Evolutionary conservation across 2,329 filamentous ascomycete species (phyloP).

Genomic region (Aurifilum marmelostoma): DNA sequence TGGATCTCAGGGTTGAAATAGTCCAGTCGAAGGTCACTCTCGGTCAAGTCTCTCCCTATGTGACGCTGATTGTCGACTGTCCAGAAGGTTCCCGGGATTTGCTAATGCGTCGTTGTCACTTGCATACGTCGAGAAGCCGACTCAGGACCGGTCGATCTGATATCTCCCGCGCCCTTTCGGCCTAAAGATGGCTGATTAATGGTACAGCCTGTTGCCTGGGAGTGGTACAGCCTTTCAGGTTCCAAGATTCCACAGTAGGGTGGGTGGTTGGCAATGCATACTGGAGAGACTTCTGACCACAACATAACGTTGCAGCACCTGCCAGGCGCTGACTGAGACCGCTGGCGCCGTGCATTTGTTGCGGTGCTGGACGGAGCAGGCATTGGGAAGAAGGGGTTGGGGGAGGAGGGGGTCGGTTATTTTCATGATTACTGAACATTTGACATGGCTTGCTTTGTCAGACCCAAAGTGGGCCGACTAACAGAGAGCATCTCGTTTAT

Average conservation of each 20-base stretch:
- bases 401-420: neutral
- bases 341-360: neutral
- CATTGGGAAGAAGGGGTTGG: too few relatives aligned
- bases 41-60: neutral
- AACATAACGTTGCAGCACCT: neutral
- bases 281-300: too few relatives aligned
- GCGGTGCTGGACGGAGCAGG: too few relatives aligned
- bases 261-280: neutral
- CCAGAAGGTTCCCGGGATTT: neutral
- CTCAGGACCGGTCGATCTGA: neutral
- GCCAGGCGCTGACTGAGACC: neutral
- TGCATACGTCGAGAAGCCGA: neutral
- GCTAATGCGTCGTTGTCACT: neutral
- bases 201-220: neutral
- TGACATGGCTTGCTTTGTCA: neutral
- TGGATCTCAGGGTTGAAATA: neutral
- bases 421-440: slow-evolving; percentile 23
- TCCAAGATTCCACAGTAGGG: neutral
- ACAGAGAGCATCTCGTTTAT: slow-evolving; percentile 1
- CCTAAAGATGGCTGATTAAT: neutral
- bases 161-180: neutral
- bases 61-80: neutral
- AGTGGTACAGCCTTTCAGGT: neutral
- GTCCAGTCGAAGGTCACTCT: neutral
- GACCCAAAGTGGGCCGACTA: slow-evolving; percentile 9